phyloP scores from a whole-genome alignment of 2,329 filamentous ascomycete species.

The Trichoderma atrobrunneum region DNA sequence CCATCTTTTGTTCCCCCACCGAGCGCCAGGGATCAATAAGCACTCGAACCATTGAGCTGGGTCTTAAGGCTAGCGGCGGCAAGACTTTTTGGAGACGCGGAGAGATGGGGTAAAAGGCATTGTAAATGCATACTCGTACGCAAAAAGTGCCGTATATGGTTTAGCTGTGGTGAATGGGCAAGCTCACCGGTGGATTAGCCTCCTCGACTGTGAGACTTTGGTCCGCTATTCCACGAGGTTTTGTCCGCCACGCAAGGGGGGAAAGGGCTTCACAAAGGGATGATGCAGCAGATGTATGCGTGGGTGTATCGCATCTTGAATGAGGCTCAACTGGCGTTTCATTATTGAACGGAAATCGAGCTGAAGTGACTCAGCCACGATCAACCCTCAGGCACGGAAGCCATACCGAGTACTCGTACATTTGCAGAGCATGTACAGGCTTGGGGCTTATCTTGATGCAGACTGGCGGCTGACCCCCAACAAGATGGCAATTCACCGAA shows the following conservation, averaged over 20 bases:
- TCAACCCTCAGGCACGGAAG: background rate
- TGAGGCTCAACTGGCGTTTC: background rate
- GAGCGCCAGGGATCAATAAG: constrained; percentile 11
- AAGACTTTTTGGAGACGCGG: constrained; percentile 8
- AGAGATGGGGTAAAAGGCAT: background rate
- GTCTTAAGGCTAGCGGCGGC: constrained; percentile 9
- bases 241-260: background rate
- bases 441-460: background rate
- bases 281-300: background rate
- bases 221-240: background rate
- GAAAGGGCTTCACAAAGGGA: background rate
- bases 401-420: background rate
- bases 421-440: background rate
- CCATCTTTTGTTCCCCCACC: constrained; percentile 15
- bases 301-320: background rate
- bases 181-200: background rate
- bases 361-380: background rate
- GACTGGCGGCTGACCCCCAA: constrained; percentile 13
- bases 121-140: background rate
- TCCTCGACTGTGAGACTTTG: background rate
- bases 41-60: constrained; percentile 11
- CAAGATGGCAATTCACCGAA: background rate
- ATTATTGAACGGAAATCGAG: background rate
- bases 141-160: background rate
- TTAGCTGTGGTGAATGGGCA: background rate